Base-by-base conservation (phyloP, 345 rosid genomes). In the Aegle marmelos region DNA sequence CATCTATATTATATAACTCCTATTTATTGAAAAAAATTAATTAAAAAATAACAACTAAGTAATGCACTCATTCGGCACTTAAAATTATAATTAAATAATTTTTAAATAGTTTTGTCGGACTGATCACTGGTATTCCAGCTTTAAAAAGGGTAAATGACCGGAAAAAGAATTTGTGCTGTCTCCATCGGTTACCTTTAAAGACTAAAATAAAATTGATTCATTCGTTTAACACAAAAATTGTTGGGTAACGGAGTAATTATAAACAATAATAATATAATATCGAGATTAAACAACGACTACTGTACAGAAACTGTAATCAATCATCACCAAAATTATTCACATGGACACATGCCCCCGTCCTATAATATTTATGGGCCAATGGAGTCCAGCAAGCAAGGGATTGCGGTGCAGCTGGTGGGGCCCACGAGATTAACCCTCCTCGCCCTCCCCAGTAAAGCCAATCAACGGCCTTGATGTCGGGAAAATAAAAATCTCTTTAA, bases 1-100 rank as follows among this genome's bases (percentile, higher is more conserved):
- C 9, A 39, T 39, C 3, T 39, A 39, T 37, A 9, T 39, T 10
- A 39, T 39, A 39, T 1, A 16, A 45, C 50, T 1, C 3, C 50
- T 45, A 11, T 45, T 45, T 39, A 39, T 39, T 39, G n/a, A 39
- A 9, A 39, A 41, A 41, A 41, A 10, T 0, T 41, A 2, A 0
- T 10, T 11, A 10, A 0, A 41, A 45, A 45, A 45, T 1, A 45
- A 0, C 22, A 61, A 28, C 13, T 7, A 13, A 61, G 11, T 28
- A 9, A 13, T 14, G 34, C 34, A 27, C 28, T 33, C 3, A 14
- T 27, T 27, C 11, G 10, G 1, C 48, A 9, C 4, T 0, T 0
- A 10, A 41, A 0, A 0, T 0, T 1, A 0, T 39, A 39, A 39
- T 0, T 0, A 1, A 37, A 41, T 10, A 7, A 0, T 41, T 41